A percentile compares a stretch with the other conserved stretches of the same genome.
These are phyloP conservation scores for Artemisia annua DNA, from an alignment of 129 eudicot species.

Conservation along the genomic window DNA sequence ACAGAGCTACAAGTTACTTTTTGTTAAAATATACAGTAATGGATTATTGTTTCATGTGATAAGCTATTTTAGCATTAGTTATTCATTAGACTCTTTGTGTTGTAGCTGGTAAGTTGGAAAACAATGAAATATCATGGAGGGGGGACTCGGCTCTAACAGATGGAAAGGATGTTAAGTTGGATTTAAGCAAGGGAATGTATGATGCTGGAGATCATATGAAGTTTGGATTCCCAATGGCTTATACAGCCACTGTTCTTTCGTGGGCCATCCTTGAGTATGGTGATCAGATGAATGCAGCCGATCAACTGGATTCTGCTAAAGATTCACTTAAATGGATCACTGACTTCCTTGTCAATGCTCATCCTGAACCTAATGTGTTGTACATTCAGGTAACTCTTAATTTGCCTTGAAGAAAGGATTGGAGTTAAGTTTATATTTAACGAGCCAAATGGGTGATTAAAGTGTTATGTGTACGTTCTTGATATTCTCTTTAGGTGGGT, in stretches of 20 bases:
- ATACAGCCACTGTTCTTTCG: conserved; percentile 87
- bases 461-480: too few relatives aligned
- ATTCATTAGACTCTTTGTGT: conserved; percentile 12
- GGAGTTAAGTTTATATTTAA: too few relatives aligned
- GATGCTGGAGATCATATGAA: conserved; percentile 99
- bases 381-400: conserved; percentile 71
- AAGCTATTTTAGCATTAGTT: background rate
- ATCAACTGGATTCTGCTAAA: conserved; percentile 71
- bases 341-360: conserved; percentile 80
- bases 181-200: conserved; percentile 89
- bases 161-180: conserved; percentile 74
- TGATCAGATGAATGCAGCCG: conserved; percentile 83
- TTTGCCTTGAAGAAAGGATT: background rate
- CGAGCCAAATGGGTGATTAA: too few relatives aligned
- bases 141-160: conserved; percentile 90
- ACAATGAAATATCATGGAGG: conserved; percentile 81
- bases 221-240: conserved; percentile 94
- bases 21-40: too few relatives aligned
- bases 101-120: conserved; percentile 88
- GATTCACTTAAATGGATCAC: conserved; percentile 92
- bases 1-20: too few relatives aligned
- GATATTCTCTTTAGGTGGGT: too few relatives aligned
- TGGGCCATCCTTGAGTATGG: conserved; percentile 98
- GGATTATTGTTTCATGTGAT: background rate
- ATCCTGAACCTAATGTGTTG: conserved; percentile 73